These are phyloP conservation scores for Kernera saxatilis DNA, from an alignment of 345 rosid genomes.

Conservation along the genomic window DNA sequence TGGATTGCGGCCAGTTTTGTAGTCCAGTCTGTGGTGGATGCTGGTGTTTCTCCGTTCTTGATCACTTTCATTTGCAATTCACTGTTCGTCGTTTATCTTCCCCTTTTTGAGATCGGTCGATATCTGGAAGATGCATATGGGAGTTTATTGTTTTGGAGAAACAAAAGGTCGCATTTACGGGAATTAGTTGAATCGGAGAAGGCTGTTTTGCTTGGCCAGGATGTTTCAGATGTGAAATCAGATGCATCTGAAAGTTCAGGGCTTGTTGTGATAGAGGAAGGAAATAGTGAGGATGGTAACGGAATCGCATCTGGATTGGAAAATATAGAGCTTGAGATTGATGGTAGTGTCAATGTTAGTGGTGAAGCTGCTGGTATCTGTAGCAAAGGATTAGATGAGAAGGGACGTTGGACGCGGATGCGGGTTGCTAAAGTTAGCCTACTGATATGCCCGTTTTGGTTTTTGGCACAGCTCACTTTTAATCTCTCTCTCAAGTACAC, in stretches of 20 bases:
- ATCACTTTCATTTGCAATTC: constrained; percentile 95
- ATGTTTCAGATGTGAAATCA: constrained; percentile 25
- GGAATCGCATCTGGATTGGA: constrained; percentile 30
- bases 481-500: constrained; percentile 91
- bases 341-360: constrained; percentile 23
- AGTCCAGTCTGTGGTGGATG: constrained; percentile 87
- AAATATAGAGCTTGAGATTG: constrained; percentile 25
- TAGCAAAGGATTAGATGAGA: constrained; percentile 50
- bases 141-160: constrained; percentile 62
- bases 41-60: constrained; percentile 87
- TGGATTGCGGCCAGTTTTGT: constrained; percentile 97
- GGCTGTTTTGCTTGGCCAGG: constrained; percentile 56
- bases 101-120: constrained; percentile 64
- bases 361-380: constrained; percentile 7
- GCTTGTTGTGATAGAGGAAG: constrained; percentile 37
- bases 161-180: constrained; percentile 33
- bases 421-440: constrained; percentile 85
- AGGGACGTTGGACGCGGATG: constrained; percentile 83
- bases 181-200: constrained; percentile 62
- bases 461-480: constrained; percentile 82
- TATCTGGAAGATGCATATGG: constrained; percentile 69
- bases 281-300: constrained; percentile 25
- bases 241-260: constrained; percentile 30
- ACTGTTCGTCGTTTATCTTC: constrained; percentile 71
- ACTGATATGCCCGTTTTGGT: constrained; percentile 87